A percentile compares a stretch with the other conserved stretches of the same genome.
Conservation (phyloP, 345 rosid genomes). For the Lumnitzera littorea region DNA sequence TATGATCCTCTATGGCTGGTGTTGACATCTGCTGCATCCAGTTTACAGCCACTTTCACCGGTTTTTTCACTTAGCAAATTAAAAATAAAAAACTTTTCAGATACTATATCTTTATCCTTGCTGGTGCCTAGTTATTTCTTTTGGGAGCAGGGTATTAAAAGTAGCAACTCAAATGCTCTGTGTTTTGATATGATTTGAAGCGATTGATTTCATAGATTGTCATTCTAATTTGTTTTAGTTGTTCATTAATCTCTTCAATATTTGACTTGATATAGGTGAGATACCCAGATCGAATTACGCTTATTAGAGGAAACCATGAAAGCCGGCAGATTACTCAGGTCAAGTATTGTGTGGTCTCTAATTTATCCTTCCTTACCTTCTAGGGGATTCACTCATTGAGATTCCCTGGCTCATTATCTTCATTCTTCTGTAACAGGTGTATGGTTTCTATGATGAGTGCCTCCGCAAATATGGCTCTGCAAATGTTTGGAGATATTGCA, state of each 20-base stretch:
- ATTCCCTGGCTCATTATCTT: constrained; percentile 8
- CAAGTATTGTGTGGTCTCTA: constrained; percentile 5
- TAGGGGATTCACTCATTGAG: not conserved
- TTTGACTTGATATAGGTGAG: constrained; percentile 59
- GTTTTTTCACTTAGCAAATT: too few relatives aligned
- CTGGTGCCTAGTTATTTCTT: too few relatives aligned
- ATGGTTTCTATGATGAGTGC: constrained; percentile 98
- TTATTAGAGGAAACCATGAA: constrained; percentile 94
- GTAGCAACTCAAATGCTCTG: too few relatives aligned
- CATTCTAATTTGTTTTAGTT: not conserved
- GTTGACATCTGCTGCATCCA: too few relatives aligned
- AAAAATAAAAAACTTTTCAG: too few relatives aligned
- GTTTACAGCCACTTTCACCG: too few relatives aligned
- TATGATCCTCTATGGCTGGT: too few relatives aligned
- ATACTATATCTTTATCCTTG: too few relatives aligned
- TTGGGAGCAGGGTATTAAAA: too few relatives aligned
- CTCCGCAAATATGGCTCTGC: constrained; percentile 91
- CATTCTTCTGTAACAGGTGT: constrained; percentile 48
- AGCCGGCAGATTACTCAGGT: constrained; percentile 99
- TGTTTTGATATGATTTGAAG: not conserved
- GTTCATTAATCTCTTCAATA: constrained; percentile 2
- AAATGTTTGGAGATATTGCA: constrained; percentile 99
- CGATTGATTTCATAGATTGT: not conserved
- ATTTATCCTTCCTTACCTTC: constrained; percentile 7
- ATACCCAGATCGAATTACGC: constrained; percentile 94